Evolutionary conservation across 2,329 filamentous ascomycete genomes (phyloP).

Genomic region (Simplicillium aogashimaense): DNA sequence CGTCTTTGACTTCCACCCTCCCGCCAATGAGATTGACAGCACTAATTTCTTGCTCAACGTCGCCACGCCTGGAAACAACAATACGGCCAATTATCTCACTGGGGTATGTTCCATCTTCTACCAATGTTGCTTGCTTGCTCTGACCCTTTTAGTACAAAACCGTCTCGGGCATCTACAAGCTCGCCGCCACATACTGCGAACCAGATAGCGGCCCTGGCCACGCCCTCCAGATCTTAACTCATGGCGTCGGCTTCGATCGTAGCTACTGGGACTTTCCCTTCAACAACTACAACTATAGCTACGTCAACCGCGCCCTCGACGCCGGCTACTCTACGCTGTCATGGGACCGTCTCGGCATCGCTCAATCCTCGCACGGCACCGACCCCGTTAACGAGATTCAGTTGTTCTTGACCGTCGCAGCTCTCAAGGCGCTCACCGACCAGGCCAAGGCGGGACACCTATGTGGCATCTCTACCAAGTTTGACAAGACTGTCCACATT

Average conservation of each 20-base stretch:
- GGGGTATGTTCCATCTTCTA: no score
- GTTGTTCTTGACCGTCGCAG: constrained; percentile 36
- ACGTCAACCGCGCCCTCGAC: constrained; percentile 37
- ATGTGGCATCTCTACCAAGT: constrained; percentile 22
- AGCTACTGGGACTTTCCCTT: constrained; percentile 46
- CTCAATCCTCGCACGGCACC: constrained; percentile 34
- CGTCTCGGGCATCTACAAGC: neutral
- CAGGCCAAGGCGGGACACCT: constrained; percentile 35
- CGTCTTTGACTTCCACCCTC: no score
- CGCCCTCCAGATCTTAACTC: constrained; percentile 13
- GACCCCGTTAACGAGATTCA: constrained; percentile 45
- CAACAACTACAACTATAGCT: constrained; percentile 45
- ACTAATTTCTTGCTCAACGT: no score
- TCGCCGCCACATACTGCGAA: constrained; percentile 30
- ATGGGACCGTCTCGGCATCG: constrained; percentile 46
- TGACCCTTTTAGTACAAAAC: no score
- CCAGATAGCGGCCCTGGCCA: constrained; percentile 28
- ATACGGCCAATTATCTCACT: no score
- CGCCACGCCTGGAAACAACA: no score
- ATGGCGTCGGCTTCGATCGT: constrained; percentile 11
- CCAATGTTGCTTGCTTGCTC: no score
- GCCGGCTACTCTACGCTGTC: constrained; percentile 41
- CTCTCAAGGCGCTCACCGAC: constrained; percentile 40
- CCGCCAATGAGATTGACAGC: no score
- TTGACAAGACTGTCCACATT: constrained; percentile 42